A percentile compares a stretch with the other conserved stretches of the same genome.
Conservation (phyloP, 2,329 filamentous ascomycete genomes). For the Aspergillus proliferans region DNA sequence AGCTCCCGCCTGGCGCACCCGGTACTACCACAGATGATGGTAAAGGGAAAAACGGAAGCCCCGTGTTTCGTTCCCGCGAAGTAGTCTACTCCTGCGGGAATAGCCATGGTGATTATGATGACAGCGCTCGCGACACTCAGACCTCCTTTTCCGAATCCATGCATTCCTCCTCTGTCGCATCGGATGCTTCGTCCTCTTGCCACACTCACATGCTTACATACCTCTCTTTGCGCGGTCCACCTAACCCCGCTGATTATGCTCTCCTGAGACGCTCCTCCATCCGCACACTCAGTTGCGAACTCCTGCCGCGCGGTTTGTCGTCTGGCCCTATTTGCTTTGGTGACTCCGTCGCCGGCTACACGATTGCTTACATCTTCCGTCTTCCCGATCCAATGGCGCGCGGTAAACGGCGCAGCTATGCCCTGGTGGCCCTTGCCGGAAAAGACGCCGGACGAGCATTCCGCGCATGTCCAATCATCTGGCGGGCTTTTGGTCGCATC, state of each 20-base stretch:
- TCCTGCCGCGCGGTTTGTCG: constrained; percentile 49
- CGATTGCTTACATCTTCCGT: constrained; percentile 55
- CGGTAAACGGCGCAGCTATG: constrained; percentile 52
- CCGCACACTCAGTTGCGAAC: constrained; percentile 52
- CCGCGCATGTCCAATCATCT: constrained; percentile 44
- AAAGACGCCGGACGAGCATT: constrained; percentile 45
- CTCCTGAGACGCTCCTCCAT: constrained; percentile 53
- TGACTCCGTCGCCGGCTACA: constrained; percentile 51
- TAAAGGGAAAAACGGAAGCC: constrained; percentile 46
- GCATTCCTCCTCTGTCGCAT: constrained; percentile 37
- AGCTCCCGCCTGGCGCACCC: constrained; percentile 48
- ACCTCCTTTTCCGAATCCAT: constrained; percentile 34
- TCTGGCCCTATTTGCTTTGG: constrained; percentile 56
- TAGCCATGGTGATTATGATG: constrained; percentile 30
- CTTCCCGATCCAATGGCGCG: constrained; percentile 53
- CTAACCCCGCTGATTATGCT: constrained; percentile 49
- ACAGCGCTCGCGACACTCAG: constrained; percentile 28
- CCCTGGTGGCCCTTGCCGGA: constrained; percentile 51
- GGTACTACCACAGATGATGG: constrained; percentile 46
- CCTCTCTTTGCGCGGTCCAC: constrained; percentile 52
- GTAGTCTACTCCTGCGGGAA: constrained; percentile 47
- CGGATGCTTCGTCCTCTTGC: constrained; percentile 41
- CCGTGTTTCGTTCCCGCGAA: constrained; percentile 51
- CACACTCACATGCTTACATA: constrained; percentile 55
- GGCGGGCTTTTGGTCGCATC: constrained; percentile 50